These are phyloP conservation scores for Volvariella volvacea DNA, from an alignment of 1,284 basidiomycete genomes.

Conservation along the genomic window DNA sequence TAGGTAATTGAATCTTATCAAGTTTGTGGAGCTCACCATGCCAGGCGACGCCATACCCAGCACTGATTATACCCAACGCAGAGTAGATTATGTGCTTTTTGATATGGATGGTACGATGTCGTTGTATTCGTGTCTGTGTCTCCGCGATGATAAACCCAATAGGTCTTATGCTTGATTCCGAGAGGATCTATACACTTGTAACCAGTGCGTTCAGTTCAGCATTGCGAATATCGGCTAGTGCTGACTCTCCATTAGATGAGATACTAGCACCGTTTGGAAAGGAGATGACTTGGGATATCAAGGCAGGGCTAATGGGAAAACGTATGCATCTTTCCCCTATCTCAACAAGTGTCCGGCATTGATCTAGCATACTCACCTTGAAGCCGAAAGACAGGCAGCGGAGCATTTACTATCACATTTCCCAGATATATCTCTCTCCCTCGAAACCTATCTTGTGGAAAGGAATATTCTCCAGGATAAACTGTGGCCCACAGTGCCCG, in stretches of 20 bases:
- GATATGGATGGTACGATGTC: slow-evolving; percentile 66
- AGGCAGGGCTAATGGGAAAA: slow-evolving; percentile 79
- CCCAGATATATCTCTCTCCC: slow-evolving; percentile 56
- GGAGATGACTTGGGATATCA: slow-evolving; percentile 79
- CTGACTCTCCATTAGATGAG: slow-evolving; percentile 36
- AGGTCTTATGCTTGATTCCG: slow-evolving; percentile 63
- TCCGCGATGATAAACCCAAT: slow-evolving; percentile 14
- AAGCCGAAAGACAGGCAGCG: slow-evolving; percentile 62
- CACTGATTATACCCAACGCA: neutral
- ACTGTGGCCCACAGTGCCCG: slow-evolving; percentile 58
- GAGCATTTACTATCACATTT: slow-evolving; percentile 68
- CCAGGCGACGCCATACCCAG: neutral
- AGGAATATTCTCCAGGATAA: slow-evolving; percentile 53
- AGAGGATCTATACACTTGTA: slow-evolving; percentile 67
- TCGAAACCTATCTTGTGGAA: slow-evolving; percentile 51
- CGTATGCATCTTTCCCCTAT: slow-evolving; percentile 34
- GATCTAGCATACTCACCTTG: slow-evolving; percentile 5
- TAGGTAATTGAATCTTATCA: too few species aligned
- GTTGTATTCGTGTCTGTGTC: neutral
- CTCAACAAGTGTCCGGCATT: too few species aligned
- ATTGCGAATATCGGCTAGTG: neutral
- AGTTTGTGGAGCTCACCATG: too few species aligned
- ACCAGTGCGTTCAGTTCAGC: slow-evolving; percentile 43
- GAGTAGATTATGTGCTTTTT: slow-evolving; percentile 69
- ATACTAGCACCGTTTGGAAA: slow-evolving; percentile 69